These are phyloP conservation scores for Leccinum uliginosum DNA, from an alignment of 768 basidiomycete species.

Conservation along the genomic window DNA sequence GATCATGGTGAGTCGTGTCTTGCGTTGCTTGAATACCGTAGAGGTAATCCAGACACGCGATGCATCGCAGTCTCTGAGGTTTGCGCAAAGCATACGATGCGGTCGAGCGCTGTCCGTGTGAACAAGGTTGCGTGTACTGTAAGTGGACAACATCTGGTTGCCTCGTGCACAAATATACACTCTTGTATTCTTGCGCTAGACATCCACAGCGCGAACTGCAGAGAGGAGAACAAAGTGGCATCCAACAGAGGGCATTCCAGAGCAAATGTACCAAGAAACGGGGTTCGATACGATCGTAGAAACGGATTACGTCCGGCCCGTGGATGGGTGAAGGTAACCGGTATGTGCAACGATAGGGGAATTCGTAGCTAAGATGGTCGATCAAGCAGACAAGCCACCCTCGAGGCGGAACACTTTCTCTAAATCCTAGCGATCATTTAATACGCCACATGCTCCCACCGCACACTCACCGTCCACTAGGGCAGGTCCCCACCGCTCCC, in stretches of 20 bases:
- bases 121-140: slow-evolving; percentile 71
- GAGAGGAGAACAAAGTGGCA: slow-evolving; percentile 64
- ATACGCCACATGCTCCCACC: neutral
- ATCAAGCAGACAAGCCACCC: slow-evolving; percentile 25
- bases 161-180: neutral
- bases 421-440: slow-evolving; percentile 33
- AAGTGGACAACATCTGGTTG: slow-evolving; percentile 13
- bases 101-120: slow-evolving; percentile 61
- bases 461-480: slow-evolving; percentile 58
- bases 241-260: slow-evolving; percentile 52
- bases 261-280: slow-evolving; percentile 25
- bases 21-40: neutral
- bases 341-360: too few relatives aligned
- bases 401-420: slow-evolving; percentile 75
- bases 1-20: slow-evolving; percentile 58
- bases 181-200: slow-evolving; percentile 38
- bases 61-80: slow-evolving; percentile 46
- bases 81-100: slow-evolving; percentile 48
- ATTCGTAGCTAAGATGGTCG: too few relatives aligned
- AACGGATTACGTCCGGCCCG: slow-evolving; percentile 43
- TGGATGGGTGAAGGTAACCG: slow-evolving; percentile 39
- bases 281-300: slow-evolving; percentile 51
- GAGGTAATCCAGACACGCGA: neutral
- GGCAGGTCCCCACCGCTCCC: slow-evolving; percentile 66
- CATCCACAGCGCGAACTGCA: slow-evolving; percentile 61